Conservation (phyloP, 495 filamentous ascomycete species). For the Recurvomyces mirabilis region DNA sequence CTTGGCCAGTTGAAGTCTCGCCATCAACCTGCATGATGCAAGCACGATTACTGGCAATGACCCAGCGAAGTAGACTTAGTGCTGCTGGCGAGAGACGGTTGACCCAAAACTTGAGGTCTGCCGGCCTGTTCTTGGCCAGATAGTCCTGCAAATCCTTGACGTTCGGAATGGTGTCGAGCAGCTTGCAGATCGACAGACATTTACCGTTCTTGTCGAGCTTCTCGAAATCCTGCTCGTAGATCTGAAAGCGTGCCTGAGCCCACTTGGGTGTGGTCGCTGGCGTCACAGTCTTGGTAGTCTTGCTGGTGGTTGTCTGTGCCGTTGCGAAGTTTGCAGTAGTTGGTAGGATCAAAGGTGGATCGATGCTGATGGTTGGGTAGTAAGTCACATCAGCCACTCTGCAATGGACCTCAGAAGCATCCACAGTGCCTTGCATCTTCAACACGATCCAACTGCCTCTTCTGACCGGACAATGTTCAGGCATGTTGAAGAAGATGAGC, state of each 20-base stretch:
- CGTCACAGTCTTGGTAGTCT: neutral
- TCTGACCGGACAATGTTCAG: slow-evolving; percentile 30
- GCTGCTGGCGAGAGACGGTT: slow-evolving; percentile 54
- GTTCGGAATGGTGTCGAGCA: slow-evolving; percentile 59
- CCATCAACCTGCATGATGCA: slow-evolving; percentile 65
- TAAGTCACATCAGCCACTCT: slow-evolving; percentile 32
- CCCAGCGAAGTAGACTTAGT: slow-evolving; percentile 67
- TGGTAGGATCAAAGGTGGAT: slow-evolving; percentile 14
- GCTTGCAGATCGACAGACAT: slow-evolving; percentile 39
- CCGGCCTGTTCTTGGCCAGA: slow-evolving; percentile 35
- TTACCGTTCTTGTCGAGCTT: slow-evolving; percentile 39
- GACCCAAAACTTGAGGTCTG: slow-evolving; percentile 48
- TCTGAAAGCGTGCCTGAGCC: slow-evolving; percentile 18
- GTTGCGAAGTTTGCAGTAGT: neutral
- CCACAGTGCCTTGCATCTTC: slow-evolving; percentile 3
- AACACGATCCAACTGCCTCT: slow-evolving; percentile 52
- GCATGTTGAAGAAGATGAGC: slow-evolving; percentile 31
- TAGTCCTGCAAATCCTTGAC: slow-evolving; percentile 53
- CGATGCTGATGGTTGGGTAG: slow-evolving; percentile 26
- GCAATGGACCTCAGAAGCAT: slow-evolving; percentile 28
- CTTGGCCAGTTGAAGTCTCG: slow-evolving; percentile 22
- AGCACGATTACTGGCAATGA: slow-evolving; percentile 82
- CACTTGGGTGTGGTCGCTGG: slow-evolving; percentile 17
- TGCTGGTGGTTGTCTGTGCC: neutral
- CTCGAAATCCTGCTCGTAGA: slow-evolving; percentile 51